phyloP scores from a whole-genome alignment of 1,284 basidiomycete genomes.

The Trichosporon sp. region DNA sequence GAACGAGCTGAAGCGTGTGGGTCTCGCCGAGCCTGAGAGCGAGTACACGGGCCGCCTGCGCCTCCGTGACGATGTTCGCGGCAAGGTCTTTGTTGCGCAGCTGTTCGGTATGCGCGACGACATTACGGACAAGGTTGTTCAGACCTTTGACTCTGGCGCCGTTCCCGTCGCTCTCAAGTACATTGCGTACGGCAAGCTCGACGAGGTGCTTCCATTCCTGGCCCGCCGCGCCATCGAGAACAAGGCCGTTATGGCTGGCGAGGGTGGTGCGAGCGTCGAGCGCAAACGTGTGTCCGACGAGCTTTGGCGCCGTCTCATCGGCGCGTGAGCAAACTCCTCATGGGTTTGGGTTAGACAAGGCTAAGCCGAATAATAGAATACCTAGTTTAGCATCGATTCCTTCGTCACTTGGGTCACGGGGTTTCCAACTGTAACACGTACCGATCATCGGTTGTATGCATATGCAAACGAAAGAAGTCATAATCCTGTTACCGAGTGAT shows the following conservation, averaged over 20 bases:
- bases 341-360: too few relatives aligned
- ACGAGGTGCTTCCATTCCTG: slow-evolving; percentile 69
- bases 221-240: slow-evolving; percentile 73
- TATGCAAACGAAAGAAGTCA: background rate
- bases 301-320: slow-evolving; percentile 17
- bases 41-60: background rate
- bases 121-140: slow-evolving; percentile 64
- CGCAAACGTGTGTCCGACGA: slow-evolving; percentile 34
- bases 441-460: slow-evolving; percentile 2
- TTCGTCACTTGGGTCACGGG: background rate
- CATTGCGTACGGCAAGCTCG: slow-evolving; percentile 75
- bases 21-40: slow-evolving; percentile 51
- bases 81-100: slow-evolving; percentile 71
- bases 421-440: background rate
- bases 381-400: background rate
- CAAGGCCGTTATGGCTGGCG: slow-evolving; percentile 58
- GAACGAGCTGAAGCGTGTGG: slow-evolving; percentile 56
- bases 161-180: slow-evolving; percentile 75
- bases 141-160: slow-evolving; percentile 53
- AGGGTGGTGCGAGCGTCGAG: slow-evolving; percentile 57
- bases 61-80: slow-evolving; percentile 30
- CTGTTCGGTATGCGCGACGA: slow-evolving; percentile 83
- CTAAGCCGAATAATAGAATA: background rate
- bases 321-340: too few relatives aligned
- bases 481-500: too few relatives aligned